Base-by-base conservation (phyloP, 495 filamentous ascomycete genomes). In the Xylaria telfairii region DNA sequence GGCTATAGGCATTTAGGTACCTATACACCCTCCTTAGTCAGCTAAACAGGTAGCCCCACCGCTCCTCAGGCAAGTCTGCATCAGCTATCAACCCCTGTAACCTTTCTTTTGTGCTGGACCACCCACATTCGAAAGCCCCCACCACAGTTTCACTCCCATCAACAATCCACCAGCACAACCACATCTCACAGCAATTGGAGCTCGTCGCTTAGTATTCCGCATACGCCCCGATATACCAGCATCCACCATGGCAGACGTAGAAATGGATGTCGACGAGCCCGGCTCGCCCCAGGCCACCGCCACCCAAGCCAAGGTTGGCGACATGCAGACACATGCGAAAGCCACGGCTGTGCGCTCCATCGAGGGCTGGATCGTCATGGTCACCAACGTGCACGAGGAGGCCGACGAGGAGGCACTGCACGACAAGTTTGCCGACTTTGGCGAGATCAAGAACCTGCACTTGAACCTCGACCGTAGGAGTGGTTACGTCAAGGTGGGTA, bases 281-380 rank as follows among this genome's bases (percentile, higher is more conserved):
- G 72, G 74, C 74, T 75, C 83, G 79, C 76, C 75, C 65, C 76
- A 66, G 72, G 77, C 65, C 60, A 71, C 74, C 73, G 75, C 65
- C 64, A 71, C 74, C 74, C 81, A 73, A 72, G 81, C 86, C 71
- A 90, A 90, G 75, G 84, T 86, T 75, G 82, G 85, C 72, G 86
- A 86, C 76, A 91, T 90, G 83, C 90, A 91, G 78, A 97, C 95
- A 57, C 85, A 89, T 70, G 84, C 89, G 65, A 92, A 92, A 71
- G 93, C 95, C 34, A 93, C 92, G 7, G 96, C 95, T 17, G 96
- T 99, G 64, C 93, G 96, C 80, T 97, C 93, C 71, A 98, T 99
- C 79, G 96, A 99, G 80, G 96, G 96, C 73, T 99, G 96, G 96
- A 98, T 99, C 81, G 87, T 99, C 72, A 91, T 98, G 69, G 94